Percentiles rank a stretch among this genome's conserved stretches.
phyloP scores from a whole-genome alignment of 495 filamentous ascomycete species.

The Hyphodiscus hymeniophilus region DNA sequence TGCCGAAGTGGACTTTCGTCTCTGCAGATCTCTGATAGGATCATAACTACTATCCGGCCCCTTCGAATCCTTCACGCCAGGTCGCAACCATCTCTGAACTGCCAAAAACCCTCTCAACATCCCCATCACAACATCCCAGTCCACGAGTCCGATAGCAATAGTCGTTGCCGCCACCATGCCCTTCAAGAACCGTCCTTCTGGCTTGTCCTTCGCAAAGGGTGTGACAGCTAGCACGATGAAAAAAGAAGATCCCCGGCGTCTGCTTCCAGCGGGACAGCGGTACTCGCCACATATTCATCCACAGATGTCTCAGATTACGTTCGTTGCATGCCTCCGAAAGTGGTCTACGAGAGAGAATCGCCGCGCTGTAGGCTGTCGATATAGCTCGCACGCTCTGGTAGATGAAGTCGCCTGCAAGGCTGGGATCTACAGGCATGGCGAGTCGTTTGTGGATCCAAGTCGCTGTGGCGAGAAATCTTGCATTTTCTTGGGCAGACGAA shows the following conservation, averaged over 20 bases:
- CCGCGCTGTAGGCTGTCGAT: constrained; percentile 11
- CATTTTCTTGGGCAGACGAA: neutral
- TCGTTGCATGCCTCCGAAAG: constrained; percentile 12
- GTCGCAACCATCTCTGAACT: constrained; percentile 18
- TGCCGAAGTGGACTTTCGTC: too few species aligned
- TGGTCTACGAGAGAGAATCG: constrained; percentile 11
- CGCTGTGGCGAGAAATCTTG: constrained; percentile 11
- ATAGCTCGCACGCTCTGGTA: constrained; percentile 13
- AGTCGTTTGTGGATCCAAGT: constrained; percentile 17
- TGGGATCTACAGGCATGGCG: neutral
- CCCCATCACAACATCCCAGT: constrained; percentile 10
- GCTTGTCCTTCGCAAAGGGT: constrained; percentile 10
- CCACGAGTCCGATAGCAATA: constrained; percentile 4
- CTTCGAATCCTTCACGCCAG: neutral
- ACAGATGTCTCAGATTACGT: constrained; percentile 6
- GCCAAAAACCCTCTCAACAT: constrained; percentile 10
- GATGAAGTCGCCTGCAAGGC: constrained; percentile 9
- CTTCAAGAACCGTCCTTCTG: constrained; percentile 17
- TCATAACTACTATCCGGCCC: too few species aligned
- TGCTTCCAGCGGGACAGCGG: constrained; percentile 17
- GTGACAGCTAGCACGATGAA: constrained; percentile 10
- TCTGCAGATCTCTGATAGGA: too few species aligned
- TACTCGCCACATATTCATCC: constrained; percentile 15
- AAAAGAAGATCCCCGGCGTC: constrained; percentile 17
- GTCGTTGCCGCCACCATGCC: constrained; percentile 7